phyloP scores from a whole-genome alignment of 352 stramenopile genomes.

The Pythium phragmitis region DNA sequence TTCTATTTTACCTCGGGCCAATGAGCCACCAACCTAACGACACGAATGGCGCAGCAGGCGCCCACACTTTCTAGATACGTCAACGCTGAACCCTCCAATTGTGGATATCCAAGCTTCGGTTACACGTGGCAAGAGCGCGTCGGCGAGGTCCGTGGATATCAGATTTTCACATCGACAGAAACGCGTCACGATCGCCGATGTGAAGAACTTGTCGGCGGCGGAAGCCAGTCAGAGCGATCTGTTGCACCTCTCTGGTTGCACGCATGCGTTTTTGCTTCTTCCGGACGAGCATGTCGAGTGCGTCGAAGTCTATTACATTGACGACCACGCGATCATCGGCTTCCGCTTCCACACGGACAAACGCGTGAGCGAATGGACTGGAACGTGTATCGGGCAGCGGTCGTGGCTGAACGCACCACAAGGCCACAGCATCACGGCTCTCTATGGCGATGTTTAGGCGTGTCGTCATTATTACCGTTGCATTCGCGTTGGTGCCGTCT shows the following conservation, averaged over 20 bases:
- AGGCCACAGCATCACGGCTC: not conserved
- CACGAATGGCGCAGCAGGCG: too few relatives aligned
- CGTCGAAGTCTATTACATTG: not conserved
- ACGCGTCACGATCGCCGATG: not conserved
- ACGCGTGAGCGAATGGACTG: constrained; percentile 7
- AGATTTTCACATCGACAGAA: not conserved
- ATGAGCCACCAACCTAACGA: too few relatives aligned
- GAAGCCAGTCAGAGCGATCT: not conserved
- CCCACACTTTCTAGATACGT: not conserved
- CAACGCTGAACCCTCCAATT: not conserved
- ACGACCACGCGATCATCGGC: not conserved
- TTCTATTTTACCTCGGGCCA: too few relatives aligned
- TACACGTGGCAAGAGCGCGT: constrained; percentile 8
- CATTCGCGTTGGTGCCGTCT: not conserved
- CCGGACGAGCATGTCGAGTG: not conserved
- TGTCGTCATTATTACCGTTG: not conserved
- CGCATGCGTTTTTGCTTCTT: not conserved
- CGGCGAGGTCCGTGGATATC: not conserved
- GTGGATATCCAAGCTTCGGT: not conserved
- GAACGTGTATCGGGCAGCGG: not conserved
- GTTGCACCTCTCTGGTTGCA: not conserved
- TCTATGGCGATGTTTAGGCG: not conserved
- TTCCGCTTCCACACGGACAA: constrained; percentile 14
- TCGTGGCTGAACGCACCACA: not conserved
- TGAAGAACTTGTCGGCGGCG: not conserved